A percentile compares a stretch with the other conserved stretches of the same genome.
phyloP scores from a whole-genome alignment of 2,329 filamentous ascomycete species.

The Canariomyces notabilis region DNA sequence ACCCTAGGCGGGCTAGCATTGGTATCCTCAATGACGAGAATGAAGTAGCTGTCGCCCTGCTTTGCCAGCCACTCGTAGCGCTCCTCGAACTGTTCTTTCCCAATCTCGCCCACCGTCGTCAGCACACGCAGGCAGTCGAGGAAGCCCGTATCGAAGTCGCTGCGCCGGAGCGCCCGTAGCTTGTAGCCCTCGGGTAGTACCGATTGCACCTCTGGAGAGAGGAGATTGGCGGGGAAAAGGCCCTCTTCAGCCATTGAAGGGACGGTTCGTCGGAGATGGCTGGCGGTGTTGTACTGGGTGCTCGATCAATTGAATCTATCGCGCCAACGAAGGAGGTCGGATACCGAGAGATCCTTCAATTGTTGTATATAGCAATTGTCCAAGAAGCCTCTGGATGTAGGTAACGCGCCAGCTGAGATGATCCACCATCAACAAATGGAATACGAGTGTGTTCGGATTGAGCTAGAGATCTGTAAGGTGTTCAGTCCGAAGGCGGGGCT shows the following conservation, averaged over 20 bases:
- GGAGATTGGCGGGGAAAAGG: slow-evolving; percentile 72
- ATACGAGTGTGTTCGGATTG: too few relatives aligned
- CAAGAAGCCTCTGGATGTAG: too few relatives aligned
- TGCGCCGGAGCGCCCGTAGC: slow-evolving; percentile 71
- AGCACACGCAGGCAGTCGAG: slow-evolving; percentile 87
- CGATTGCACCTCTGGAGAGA: slow-evolving; percentile 68
- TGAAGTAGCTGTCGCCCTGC: slow-evolving; percentile 73
- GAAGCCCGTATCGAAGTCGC: slow-evolving; percentile 77
- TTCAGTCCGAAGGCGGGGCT: too few relatives aligned
- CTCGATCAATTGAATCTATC: too few relatives aligned
- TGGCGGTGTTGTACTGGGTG: too few relatives aligned
- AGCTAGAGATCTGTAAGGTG: too few relatives aligned
- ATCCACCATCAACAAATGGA: too few relatives aligned
- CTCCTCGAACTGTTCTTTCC: slow-evolving; percentile 66
- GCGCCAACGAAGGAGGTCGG: too few relatives aligned
- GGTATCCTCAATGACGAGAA: slow-evolving; percentile 78
- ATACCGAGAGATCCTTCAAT: too few relatives aligned
- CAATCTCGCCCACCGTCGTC: slow-evolving; percentile 87
- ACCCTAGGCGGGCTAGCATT: slow-evolving; percentile 52
- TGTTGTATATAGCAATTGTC: too few relatives aligned
- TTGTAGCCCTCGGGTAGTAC: slow-evolving; percentile 76
- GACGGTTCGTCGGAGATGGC: slow-evolving; percentile 6
- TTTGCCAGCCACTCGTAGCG: slow-evolving; percentile 77
- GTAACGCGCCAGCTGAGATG: too few relatives aligned
- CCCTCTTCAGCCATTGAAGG: slow-evolving; percentile 43